phyloP scores from a whole-genome alignment of 257 asterid genomes.

The Solanum verrucosum region DNA sequence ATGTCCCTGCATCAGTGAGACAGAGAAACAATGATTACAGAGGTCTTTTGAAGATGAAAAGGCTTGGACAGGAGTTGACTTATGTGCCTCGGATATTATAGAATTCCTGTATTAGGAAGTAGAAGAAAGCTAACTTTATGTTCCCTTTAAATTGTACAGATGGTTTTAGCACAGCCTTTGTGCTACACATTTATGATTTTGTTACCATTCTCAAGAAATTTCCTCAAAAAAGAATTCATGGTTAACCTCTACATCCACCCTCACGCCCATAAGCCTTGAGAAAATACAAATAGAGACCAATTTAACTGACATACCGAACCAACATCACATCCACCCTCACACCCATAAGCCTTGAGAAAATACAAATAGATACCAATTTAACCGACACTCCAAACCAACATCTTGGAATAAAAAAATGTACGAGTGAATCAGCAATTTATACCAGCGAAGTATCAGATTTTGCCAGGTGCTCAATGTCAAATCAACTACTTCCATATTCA shows the following conservation, averaged over 20 bases:
- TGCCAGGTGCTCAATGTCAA: not conserved
- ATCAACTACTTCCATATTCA: not conserved
- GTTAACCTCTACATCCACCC: not conserved
- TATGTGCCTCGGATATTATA: not conserved
- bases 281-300: not conserved
- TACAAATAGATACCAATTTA: not conserved
- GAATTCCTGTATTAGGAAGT: not conserved
- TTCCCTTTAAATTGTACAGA: not conserved
- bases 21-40: not conserved
- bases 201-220: not conserved
- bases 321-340: not conserved
- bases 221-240: not conserved
- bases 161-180: not conserved
- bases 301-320: not conserved
- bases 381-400: not conserved
- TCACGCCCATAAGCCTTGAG: not conserved
- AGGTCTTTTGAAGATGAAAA: not conserved
- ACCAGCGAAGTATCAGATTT: not conserved
- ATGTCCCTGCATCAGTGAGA: not conserved
- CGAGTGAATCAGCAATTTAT: not conserved
- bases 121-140: not conserved
- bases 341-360: not conserved
- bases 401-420: not conserved
- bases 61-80: not conserved
- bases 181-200: not conserved